These are phyloP conservation scores for Tephrocybe rancida DNA, from an alignment of 768 basidiomycete genomes.

Conservation along the genomic window DNA sequence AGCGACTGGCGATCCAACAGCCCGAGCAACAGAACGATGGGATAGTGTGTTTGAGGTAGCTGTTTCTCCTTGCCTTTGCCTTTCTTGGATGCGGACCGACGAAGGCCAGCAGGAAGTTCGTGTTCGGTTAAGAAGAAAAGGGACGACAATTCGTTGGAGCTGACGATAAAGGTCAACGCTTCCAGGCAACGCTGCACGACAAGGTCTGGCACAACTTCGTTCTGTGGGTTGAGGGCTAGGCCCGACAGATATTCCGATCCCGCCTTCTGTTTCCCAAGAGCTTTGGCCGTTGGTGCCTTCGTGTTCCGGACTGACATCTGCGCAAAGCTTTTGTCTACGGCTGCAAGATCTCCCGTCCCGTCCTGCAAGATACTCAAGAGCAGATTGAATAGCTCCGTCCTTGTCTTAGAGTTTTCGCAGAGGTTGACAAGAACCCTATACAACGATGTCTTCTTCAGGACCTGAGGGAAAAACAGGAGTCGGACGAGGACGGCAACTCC, in stretches of 20 bases:
- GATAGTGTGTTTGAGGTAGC: slow-evolving; percentile 79
- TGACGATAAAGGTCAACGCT: slow-evolving; percentile 85
- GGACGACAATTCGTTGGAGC: slow-evolving; percentile 79
- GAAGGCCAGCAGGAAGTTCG: slow-evolving; percentile 81
- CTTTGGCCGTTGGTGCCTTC: slow-evolving; percentile 55
- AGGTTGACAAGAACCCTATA: slow-evolving; percentile 92
- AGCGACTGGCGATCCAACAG: slow-evolving; percentile 87
- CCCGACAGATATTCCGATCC: slow-evolving; percentile 53
- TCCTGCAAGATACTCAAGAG: slow-evolving; percentile 94
- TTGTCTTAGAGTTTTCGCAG: slow-evolving; percentile 92
- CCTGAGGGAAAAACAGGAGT: slow-evolving; percentile 95
- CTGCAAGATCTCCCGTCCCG: slow-evolving; percentile 88
- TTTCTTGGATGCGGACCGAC: slow-evolving; percentile 72
- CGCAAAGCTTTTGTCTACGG: slow-evolving; percentile 92
- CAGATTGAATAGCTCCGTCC: slow-evolving; percentile 91
- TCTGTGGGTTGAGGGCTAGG: slow-evolving; percentile 53
- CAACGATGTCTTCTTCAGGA: slow-evolving; percentile 80
- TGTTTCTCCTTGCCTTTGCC: slow-evolving; percentile 96
- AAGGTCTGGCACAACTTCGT: slow-evolving; percentile 88
- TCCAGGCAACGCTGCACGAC: slow-evolving; percentile 95
- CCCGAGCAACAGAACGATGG: slow-evolving; percentile 86
- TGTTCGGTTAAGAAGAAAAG: slow-evolving; percentile 97
- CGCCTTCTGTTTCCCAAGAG: slow-evolving; percentile 71
- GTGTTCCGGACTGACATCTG: slow-evolving; percentile 80
- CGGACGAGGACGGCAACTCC: slow-evolving; percentile 90